These are phyloP conservation scores for Paragyromitra xinjiangensis DNA, from an alignment of 495 filamentous ascomycete species.

Conservation along the genomic window DNA sequence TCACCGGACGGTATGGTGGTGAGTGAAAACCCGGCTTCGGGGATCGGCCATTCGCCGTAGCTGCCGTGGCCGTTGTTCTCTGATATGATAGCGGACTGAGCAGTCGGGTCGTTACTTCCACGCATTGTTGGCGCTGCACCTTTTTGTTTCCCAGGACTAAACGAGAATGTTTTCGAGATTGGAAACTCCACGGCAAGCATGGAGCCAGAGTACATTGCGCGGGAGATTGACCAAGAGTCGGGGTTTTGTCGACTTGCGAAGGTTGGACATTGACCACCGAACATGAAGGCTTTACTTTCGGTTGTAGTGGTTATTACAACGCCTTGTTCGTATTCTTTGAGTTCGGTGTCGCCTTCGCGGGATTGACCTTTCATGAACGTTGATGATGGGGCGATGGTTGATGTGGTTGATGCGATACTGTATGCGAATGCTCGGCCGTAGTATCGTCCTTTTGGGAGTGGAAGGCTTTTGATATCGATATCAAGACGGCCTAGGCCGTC, in stretches of 20 bases:
- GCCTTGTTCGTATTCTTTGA: conserved; percentile 48
- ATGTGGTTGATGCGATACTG: conserved; percentile 28
- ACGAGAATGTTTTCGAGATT: conserved; percentile 24
- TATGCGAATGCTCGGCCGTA: conserved; percentile 38
- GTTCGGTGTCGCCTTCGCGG: conserved; percentile 7
- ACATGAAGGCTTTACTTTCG: conserved; percentile 44
- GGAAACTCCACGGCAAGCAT: conserved; percentile 43
- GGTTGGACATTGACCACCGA: conserved; percentile 39
- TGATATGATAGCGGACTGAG: not conserved
- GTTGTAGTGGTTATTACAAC: conserved; percentile 37
- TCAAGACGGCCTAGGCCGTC: conserved; percentile 22
- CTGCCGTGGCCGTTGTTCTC: conserved; percentile 33
- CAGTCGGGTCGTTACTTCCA: not conserved
- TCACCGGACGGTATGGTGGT: conserved; percentile 67
- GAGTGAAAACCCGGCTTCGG: conserved; percentile 87
- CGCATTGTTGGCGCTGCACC: conserved; percentile 19
- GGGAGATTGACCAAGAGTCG: conserved; percentile 6
- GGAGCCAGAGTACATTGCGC: conserved; percentile 34
- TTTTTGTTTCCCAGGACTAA: conserved; percentile 33
- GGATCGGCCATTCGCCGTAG: conserved; percentile 65
- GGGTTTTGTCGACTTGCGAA: not conserved
- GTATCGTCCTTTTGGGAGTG: conserved; percentile 30
- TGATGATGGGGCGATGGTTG: conserved; percentile 27
- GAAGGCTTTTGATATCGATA: conserved; percentile 9
- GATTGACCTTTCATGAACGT: conserved; percentile 44